Percentiles rank a stretch among this genome's conserved stretches.
Conservation (phyloP, 2,329 filamentous ascomycete genomes). For the Fusarium austroafricanum region DNA sequence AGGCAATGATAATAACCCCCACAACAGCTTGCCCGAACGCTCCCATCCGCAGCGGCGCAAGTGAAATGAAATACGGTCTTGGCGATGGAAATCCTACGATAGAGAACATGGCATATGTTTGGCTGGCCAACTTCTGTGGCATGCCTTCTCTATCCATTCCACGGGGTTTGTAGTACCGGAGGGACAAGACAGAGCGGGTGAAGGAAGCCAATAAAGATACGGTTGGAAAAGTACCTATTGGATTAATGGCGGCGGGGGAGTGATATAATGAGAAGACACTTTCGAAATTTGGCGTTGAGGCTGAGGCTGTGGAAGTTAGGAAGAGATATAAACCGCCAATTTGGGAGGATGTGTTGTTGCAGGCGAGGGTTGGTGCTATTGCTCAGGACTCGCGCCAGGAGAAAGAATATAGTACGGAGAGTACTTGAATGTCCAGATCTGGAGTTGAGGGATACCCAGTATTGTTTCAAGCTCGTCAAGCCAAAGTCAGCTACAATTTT, state of each 20-base stretch:
- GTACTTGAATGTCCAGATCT: not conserved
- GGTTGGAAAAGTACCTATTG: constrained; percentile 60
- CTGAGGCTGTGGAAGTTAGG: constrained; percentile 52
- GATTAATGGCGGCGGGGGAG: constrained; percentile 66
- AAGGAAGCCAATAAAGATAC: constrained; percentile 49
- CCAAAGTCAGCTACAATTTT: no score
- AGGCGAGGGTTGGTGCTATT: not conserved
- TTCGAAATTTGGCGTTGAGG: constrained; percentile 60
- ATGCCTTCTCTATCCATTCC: constrained; percentile 57
- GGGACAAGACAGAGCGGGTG: constrained; percentile 45
- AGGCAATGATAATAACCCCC: constrained; percentile 76
- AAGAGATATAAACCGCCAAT: constrained; percentile 21
- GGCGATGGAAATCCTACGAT: constrained; percentile 60
- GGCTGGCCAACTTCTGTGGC: constrained; percentile 64
- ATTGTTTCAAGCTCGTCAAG: no score
- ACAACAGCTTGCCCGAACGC: constrained; percentile 66
- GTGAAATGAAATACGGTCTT: constrained; percentile 55
- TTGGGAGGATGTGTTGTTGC: constrained; percentile 31
- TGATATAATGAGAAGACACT: constrained; percentile 64
- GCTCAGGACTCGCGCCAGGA: not conserved
- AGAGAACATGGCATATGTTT: constrained; percentile 61
- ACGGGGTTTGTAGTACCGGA: constrained; percentile 58
- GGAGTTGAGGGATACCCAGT: not conserved
- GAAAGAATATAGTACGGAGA: not conserved
- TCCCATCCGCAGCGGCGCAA: constrained; percentile 51